phyloP scores from a whole-genome alignment of 345 rosid genomes.

The Arabis alpina region DNA sequence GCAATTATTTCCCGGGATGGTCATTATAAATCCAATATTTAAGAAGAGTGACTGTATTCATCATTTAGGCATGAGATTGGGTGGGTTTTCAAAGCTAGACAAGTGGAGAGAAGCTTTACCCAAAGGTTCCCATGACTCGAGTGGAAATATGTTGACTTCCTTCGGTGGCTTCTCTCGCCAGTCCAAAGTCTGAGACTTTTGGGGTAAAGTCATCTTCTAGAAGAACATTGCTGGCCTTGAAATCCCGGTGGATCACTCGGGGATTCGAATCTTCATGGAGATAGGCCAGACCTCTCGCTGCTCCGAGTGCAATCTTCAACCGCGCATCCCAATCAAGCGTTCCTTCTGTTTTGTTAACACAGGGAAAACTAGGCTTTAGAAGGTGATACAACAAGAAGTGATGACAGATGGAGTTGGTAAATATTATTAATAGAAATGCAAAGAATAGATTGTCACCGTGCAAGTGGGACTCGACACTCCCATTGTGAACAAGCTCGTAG shows the following conservation, averaged over 20 bases:
- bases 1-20: constrained; percentile 30
- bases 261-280: constrained; percentile 99
- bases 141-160: constrained; percentile 98
- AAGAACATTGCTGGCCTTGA: constrained; percentile 95
- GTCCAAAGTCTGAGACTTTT: constrained; percentile 97
- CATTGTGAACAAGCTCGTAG: constrained; percentile 91
- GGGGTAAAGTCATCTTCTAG: constrained; percentile 92
- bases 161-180: constrained; percentile 99
- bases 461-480: constrained; percentile 98
- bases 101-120: constrained; percentile 52
- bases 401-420: neutral
- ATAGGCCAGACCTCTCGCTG: constrained; percentile 98
- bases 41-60: constrained; percentile 12
- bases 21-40: constrained; percentile 11
- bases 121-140: constrained; percentile 99
- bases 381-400: constrained; percentile 27
- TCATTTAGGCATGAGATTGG: constrained; percentile 8
- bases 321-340: constrained; percentile 98
- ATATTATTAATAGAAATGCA: constrained; percentile 12
- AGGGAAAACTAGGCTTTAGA: constrained; percentile 42
- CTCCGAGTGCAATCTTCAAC: constrained; percentile 97
- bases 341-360: constrained; percentile 63
- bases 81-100: neutral
- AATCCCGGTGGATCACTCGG: constrained; percentile 96
- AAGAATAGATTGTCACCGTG: constrained; percentile 64